phyloP scores from a whole-genome alignment of 768 basidiomycete genomes.

The Kwoniella sp. region DNA sequence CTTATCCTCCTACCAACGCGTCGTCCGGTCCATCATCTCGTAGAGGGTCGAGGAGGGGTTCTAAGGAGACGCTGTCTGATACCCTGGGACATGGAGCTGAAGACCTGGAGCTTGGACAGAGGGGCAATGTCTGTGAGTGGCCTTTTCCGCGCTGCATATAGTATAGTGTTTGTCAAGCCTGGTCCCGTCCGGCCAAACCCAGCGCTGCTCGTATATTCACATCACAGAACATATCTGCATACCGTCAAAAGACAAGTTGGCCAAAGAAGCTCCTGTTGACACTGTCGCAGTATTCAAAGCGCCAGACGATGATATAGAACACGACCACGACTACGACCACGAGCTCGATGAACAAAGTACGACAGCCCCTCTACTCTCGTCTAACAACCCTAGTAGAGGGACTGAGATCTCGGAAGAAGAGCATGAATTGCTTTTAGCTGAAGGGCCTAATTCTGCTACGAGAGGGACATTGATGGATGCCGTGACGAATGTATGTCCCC shows the following conservation, averaged over 20 bases:
- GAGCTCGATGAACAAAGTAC: conserved; percentile 13
- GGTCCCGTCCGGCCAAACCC: too few species aligned
- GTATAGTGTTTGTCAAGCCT: too few species aligned
- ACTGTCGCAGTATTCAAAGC: conserved; percentile 26
- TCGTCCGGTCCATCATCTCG: conserved; percentile 6
- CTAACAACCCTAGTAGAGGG: background rate
- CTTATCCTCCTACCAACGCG: background rate
- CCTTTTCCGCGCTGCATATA: background rate
- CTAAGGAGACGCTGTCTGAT: conserved; percentile 2
- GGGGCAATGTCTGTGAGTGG: conserved; percentile 12
- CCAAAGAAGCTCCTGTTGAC: too few species aligned
- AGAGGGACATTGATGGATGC: conserved; percentile 25
- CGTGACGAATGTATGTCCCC: conserved; percentile 21
- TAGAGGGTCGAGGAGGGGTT: conserved; percentile 13
- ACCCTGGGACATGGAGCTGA: background rate
- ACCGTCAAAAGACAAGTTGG: too few species aligned
- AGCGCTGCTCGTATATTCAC: too few species aligned
- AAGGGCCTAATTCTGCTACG: conserved; percentile 16
- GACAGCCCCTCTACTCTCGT: conserved; percentile 14
- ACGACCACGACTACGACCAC: background rate
- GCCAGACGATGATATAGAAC: conserved; percentile 7
- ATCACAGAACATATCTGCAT: too few species aligned
- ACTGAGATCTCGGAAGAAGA: conserved; percentile 12
- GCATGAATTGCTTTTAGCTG: conserved; percentile 18
- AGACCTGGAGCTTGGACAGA: background rate